Evolutionary conservation across 2,329 filamentous ascomycete species (phyloP).

Genomic region (Lecanosticta acicola): DNA sequence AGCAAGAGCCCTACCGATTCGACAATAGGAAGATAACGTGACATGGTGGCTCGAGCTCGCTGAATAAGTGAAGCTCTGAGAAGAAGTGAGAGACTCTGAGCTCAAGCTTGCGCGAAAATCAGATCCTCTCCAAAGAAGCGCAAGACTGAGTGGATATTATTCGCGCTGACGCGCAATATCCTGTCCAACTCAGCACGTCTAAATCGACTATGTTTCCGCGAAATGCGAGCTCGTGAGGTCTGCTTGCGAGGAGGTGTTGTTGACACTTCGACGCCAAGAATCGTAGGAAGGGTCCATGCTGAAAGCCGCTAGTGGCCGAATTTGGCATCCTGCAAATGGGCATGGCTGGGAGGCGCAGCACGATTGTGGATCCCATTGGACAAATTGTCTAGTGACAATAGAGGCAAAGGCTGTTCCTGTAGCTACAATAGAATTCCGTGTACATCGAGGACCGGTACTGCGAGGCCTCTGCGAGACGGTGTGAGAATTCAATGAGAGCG

Average conservation of each 20-base stretch:
- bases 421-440: background rate
- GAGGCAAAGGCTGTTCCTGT: background rate
- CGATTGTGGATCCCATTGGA: too few relatives aligned
- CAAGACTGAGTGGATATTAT: background rate
- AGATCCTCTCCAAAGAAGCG: background rate
- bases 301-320: background rate
- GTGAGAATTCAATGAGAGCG: too few relatives aligned
- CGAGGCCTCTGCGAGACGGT: too few relatives aligned
- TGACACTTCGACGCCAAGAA: background rate
- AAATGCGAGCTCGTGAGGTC: background rate
- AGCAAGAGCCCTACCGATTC: background rate
- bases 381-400: too few relatives aligned
- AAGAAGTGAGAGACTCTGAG: background rate
- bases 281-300: background rate
- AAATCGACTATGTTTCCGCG: background rate
- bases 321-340: background rate
- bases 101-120: background rate
- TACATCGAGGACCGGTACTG: too few relatives aligned
- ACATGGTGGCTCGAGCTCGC: background rate
- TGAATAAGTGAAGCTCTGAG: conserved; percentile 3
- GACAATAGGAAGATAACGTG: background rate
- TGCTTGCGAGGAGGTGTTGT: conserved; percentile 5
- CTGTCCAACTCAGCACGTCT: conserved; percentile 2
- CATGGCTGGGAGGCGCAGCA: background rate
- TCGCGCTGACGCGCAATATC: background rate